Evolutionary conservation across 116 monocot species (phyloP).

Genomic region (Cymodocea nodosa): DNA sequence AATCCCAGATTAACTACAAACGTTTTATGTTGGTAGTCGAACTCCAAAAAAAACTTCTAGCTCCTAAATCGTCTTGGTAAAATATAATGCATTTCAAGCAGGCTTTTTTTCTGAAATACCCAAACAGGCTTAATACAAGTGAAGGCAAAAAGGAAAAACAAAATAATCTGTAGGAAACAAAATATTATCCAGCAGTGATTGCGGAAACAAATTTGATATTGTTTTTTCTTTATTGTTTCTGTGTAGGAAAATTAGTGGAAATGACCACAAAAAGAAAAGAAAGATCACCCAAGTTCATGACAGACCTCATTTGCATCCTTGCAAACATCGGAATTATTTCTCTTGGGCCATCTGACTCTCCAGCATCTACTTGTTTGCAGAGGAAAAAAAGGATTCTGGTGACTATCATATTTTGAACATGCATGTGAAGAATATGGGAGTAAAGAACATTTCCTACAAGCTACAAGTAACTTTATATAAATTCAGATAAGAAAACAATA

Average conservation of each 20-base stretch:
- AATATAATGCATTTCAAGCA: no score
- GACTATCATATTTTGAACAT: not conserved
- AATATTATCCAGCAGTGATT: no score
- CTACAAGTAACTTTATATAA: not conserved
- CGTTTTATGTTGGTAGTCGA: no score
- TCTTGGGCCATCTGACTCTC: constrained; percentile 86
- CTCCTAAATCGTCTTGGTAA: no score
- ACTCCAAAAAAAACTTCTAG: no score
- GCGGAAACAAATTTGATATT: not conserved
- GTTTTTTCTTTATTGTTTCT: not conserved
- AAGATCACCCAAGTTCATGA: not conserved
- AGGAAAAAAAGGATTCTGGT: not conserved
- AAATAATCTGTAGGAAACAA: no score
- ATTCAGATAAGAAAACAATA: not conserved
- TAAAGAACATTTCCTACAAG: not conserved
- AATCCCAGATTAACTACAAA: no score
- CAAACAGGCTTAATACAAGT: no score
- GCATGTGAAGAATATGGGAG: not conserved
- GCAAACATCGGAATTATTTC: constrained; percentile 39
- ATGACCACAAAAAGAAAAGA: not conserved
- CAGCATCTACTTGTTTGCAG: constrained; percentile 43
- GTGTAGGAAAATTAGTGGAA: not conserved
- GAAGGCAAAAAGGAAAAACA: no score
- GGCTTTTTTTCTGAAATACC: no score
- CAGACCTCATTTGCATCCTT: constrained; percentile 95